Evolutionary conservation across 768 basidiomycete species (phyloP).

Genomic region (Lepiota subincarnata): DNA sequence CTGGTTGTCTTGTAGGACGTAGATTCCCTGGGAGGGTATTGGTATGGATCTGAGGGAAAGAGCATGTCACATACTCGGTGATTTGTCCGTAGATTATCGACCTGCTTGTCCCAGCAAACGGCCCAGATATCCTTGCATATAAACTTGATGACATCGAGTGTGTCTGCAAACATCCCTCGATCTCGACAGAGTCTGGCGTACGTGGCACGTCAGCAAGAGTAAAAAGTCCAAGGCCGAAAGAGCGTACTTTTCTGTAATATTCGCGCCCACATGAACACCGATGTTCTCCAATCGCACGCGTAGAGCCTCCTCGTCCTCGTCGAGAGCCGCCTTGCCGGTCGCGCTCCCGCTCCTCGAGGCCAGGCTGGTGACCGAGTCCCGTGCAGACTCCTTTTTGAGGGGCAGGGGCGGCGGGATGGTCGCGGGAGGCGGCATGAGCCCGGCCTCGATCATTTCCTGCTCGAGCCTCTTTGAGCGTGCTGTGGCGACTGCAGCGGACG

Average conservation of each 20-base stretch:
- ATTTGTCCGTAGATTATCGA: conserved; percentile 93
- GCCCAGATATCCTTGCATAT: conserved; percentile 96
- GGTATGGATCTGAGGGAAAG: background rate
- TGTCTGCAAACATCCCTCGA: conserved; percentile 70
- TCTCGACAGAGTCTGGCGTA: conserved; percentile 69
- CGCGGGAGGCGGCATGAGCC: conserved; percentile 55
- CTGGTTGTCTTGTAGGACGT: conserved; percentile 87
- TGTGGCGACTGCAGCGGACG: conserved; percentile 70
- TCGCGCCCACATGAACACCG: conserved; percentile 82
- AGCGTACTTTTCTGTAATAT: conserved; percentile 78
- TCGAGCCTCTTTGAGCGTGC: conserved; percentile 66
- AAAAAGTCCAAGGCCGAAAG: background rate
- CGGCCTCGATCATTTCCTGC: conserved; percentile 75
- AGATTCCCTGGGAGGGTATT: conserved; percentile 62
- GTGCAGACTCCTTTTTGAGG: conserved; percentile 39
- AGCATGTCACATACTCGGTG: conserved; percentile 62
- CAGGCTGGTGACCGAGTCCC: conserved; percentile 43
- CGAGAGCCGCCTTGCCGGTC: conserved; percentile 33
- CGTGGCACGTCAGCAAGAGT: background rate
- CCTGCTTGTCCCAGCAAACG: conserved; percentile 90
- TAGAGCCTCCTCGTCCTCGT: conserved; percentile 75
- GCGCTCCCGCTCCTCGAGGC: conserved; percentile 28
- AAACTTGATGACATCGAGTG: conserved; percentile 90
- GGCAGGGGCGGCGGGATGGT: conserved; percentile 35
- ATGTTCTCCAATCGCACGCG: conserved; percentile 72